Evolutionary conservation across 1,284 basidiomycete genomes (phyloP), one percentile per base, ranked within the genome.

Genomic region (Trichosporon coremiiforme): DNA sequence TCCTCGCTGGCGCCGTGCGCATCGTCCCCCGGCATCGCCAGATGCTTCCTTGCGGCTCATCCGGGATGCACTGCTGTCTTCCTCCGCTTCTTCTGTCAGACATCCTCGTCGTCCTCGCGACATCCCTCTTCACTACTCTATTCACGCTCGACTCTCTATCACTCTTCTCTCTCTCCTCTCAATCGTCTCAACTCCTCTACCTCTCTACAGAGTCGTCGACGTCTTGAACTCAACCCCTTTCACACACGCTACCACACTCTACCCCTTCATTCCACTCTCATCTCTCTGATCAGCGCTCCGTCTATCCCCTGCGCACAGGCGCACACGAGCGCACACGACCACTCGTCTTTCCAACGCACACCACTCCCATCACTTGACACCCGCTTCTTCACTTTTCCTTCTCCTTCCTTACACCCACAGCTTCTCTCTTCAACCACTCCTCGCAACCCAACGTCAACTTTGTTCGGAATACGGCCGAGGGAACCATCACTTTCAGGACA

Each of bases 391-490:
- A 12, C 36, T 17, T 15, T 50, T 33, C 3, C 5, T 20, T 10
- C 25, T 63, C 55, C 10, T 57, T 53, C 20, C 47, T 53, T 31
- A 25, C 63, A 1, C 62, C 29, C 33, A 13, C 71, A 84, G 83
- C 82, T 9, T 82, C 79, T 2, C 75, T 85, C 41, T 85, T 85
- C 76, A 85, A 85, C 68, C 84, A 85, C 68, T 84, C 83, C 47
- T 72, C 81, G 0, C 69, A 70, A 3, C 84, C 84, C 1, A 85
- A 84, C 72, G 82, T 84, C 68, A 83, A 79, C 66, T 85, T 79
- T 64, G 74, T 80, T 63, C 75, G 78, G 38, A 75, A 76, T 66
- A 75, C 74, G n/a, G 25, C 68, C 8, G 67, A 66, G 2, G 72
- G 66, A 65, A 79, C 80, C 1, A 79, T 83, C 45, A 72, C 73